Evolutionary conservation across 2,329 filamentous ascomycete species (phyloP).

Genomic region (Alternaria panax): DNA sequence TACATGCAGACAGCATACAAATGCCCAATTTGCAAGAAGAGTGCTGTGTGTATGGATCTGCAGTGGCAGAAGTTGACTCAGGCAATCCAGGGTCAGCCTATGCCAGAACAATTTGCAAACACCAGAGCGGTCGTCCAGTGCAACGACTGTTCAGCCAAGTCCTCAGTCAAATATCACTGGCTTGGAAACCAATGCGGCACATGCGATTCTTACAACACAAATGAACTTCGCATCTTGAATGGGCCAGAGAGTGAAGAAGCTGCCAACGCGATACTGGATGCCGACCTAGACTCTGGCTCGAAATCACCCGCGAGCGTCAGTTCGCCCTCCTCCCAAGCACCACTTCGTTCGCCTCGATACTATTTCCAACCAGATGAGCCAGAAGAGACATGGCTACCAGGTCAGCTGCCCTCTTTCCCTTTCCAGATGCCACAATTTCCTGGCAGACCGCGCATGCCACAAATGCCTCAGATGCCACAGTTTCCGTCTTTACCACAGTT

Average conservation of each 20-base stretch:
- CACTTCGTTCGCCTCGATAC: constrained; percentile 46
- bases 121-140: constrained; percentile 86
- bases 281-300: constrained; percentile 36
- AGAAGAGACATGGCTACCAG: constrained; percentile 48
- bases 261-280: constrained; percentile 43
- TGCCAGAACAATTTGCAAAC: constrained; percentile 82
- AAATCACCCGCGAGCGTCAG: constrained; percentile 41
- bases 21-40: constrained; percentile 96
- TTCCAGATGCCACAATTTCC: constrained; percentile 49
- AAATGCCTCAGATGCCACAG: constrained; percentile 43
- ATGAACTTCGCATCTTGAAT: constrained; percentile 56
- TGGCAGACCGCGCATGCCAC: constrained; percentile 41
- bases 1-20: constrained; percentile 92
- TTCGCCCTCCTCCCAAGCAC: constrained; percentile 41
- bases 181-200: constrained; percentile 84
- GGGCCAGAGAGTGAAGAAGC: constrained; percentile 47
- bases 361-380: constrained; percentile 49
- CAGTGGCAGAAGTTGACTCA: constrained; percentile 91
- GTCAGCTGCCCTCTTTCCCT: constrained; percentile 45
- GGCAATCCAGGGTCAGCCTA: constrained; percentile 86
- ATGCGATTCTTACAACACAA: constrained; percentile 63
- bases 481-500: constrained; percentile 42
- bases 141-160: constrained; percentile 92
- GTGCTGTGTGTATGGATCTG: constrained; percentile 95
- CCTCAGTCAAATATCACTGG: constrained; percentile 90